Conservation (phyloP, 139 green algal species). For the Haematococcus sp. region DNA sequence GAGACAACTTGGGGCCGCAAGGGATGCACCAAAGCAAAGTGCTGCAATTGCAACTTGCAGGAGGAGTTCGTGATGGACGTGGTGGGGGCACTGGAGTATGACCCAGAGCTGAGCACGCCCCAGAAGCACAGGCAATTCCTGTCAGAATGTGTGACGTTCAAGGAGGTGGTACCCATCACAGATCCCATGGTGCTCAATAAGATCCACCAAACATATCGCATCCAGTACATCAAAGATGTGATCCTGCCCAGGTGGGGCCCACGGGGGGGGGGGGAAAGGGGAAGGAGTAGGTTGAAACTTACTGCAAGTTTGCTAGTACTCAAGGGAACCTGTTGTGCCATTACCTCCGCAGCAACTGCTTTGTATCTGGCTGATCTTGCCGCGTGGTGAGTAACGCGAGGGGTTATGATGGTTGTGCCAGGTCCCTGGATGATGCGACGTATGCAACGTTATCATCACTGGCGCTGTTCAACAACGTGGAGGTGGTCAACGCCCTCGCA, state of each 20-base stretch:
- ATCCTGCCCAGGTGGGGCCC: conserved; percentile 73
- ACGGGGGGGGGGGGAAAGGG: too few species aligned
- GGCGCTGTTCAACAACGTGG: conserved; percentile 93
- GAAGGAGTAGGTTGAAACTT: too few species aligned
- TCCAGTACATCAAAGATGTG: conserved; percentile 93
- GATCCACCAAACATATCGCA: conserved; percentile 95
- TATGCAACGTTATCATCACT: conserved; percentile 84
- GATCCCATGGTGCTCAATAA: conserved; percentile 67
- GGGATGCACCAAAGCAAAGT: too few species aligned
- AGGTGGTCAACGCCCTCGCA: conserved; percentile 68
- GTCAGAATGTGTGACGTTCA: conserved; percentile 39
- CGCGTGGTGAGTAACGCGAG: too few species aligned
- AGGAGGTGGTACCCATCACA: conserved; percentile 77
- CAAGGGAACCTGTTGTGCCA: too few species aligned
- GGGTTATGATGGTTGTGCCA: too few species aligned
- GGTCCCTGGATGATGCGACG: conserved; percentile 88
- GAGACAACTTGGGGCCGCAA: too few species aligned
- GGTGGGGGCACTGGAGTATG: conserved; percentile 92
- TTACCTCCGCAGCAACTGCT: too few species aligned
- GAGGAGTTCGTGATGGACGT: conserved; percentile 90
- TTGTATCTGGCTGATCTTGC: too few species aligned
- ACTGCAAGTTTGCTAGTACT: too few species aligned
- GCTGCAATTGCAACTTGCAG: background rate
- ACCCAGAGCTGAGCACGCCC: conserved; percentile 64
- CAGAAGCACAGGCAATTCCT: conserved; percentile 85